A percentile compares a stretch with the other conserved stretches of the same genome.
These are phyloP conservation scores for Zea luxurians DNA, from an alignment of 176 grass and related monocot genomes.

Conservation along the genomic window DNA sequence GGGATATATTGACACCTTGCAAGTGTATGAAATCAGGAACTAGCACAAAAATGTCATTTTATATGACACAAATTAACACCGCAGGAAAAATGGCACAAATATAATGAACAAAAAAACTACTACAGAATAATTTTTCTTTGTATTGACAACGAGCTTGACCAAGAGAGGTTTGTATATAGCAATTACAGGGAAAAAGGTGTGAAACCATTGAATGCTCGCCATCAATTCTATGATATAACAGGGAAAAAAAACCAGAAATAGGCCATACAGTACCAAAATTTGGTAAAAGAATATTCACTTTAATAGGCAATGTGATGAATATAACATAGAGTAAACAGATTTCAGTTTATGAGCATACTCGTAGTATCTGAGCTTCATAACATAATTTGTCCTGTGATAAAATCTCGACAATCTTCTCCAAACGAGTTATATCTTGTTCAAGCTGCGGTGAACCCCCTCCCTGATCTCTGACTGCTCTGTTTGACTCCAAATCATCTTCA, in stretches of 20 bases:
- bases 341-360: slow-evolving; percentile 55
- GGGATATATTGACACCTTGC: background rate
- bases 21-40: slow-evolving; percentile 16
- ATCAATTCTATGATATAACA: slow-evolving; percentile 33
- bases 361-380: slow-evolving; percentile 91
- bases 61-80: slow-evolving; percentile 8
- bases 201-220: background rate
- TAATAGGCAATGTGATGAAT: background rate
- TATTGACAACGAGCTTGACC: background rate
- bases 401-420: slow-evolving; percentile 81
- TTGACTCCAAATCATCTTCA: slow-evolving; percentile 80
- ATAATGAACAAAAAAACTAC: background rate
- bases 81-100: background rate
- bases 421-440: slow-evolving; percentile 84
- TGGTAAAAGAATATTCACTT: slow-evolving; percentile 9
- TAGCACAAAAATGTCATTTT: background rate
- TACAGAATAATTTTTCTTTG: background rate
- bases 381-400: slow-evolving; percentile 86
- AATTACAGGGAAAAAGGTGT: background rate
- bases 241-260: slow-evolving; percentile 12
- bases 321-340: slow-evolving; percentile 20
- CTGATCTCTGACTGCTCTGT: slow-evolving; percentile 75
- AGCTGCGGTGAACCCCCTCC: slow-evolving; percentile 76
- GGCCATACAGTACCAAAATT: background rate
- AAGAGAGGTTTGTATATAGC: background rate